phyloP scores from a whole-genome alignment of 2,329 filamentous ascomycete genomes.

The Xylariales sp. region DNA sequence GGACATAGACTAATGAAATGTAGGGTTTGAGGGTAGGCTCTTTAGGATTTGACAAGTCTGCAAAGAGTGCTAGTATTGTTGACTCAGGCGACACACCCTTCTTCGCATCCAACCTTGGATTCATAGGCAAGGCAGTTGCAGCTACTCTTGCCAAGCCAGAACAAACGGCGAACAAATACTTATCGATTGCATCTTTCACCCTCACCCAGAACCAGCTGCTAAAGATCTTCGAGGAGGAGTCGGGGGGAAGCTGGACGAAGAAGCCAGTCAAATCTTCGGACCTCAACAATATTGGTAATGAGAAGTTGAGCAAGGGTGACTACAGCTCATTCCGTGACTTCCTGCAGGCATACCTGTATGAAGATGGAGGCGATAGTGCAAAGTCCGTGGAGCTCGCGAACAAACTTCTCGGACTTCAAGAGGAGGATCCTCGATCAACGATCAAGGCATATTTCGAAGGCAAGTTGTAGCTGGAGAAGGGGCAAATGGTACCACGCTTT shows the following conservation, averaged over 20 bases:
- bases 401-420: slow-evolving; percentile 20
- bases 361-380: slow-evolving; percentile 20
- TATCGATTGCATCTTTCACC: slow-evolving; percentile 53
- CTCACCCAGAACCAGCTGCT: slow-evolving; percentile 56
- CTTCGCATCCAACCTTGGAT: slow-evolving; percentile 44
- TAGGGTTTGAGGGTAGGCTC: slow-evolving; percentile 1
- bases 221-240: slow-evolving; percentile 45
- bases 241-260: slow-evolving; percentile 46
- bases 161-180: slow-evolving; percentile 52
- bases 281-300: slow-evolving; percentile 32
- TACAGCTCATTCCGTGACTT: slow-evolving; percentile 26
- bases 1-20: not conserved
- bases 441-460: slow-evolving; percentile 18
- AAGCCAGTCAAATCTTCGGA: slow-evolving; percentile 30
- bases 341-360: slow-evolving; percentile 17
- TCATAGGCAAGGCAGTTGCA: slow-evolving; percentile 48
- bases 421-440: slow-evolving; percentile 19
- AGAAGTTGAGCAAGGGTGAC: slow-evolving; percentile 37
- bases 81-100: slow-evolving; percentile 52
- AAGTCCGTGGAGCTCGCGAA: slow-evolving; percentile 17
- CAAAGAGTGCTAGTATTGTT: slow-evolving; percentile 47
- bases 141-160: slow-evolving; percentile 43
- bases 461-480: not conserved
- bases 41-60: slow-evolving; percentile 44
- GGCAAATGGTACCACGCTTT: no score